These are phyloP conservation scores for Solanum sitiens DNA, from an alignment of 257 asterid species.

Conservation along the genomic window DNA sequence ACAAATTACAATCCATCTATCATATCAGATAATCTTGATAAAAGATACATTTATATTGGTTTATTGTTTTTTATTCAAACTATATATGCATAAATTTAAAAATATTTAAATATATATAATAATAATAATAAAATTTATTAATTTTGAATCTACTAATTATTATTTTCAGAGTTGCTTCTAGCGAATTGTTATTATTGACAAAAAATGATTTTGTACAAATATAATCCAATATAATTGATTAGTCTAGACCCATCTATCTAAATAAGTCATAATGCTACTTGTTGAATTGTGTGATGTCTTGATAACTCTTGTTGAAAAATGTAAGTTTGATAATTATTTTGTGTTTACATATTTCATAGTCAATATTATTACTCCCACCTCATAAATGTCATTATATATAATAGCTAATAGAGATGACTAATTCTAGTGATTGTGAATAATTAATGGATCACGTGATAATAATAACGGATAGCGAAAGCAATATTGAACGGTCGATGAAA, in stretches of 20 bases:
- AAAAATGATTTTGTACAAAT: not conserved
- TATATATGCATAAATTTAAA: too few species aligned
- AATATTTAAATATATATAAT: too few species aligned
- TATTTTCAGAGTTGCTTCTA: too few species aligned
- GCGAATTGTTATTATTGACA: not conserved
- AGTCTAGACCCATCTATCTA: not conserved
- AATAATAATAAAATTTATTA: too few species aligned
- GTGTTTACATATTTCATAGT: not conserved
- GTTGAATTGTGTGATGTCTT: not conserved
- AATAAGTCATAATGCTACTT: not conserved
- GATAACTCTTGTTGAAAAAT: not conserved
- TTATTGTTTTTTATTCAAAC: too few species aligned
- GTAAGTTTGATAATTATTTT: not conserved
- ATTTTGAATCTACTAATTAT: too few species aligned
- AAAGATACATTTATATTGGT: too few species aligned
- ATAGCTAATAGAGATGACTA: not conserved
- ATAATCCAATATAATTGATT: not conserved
- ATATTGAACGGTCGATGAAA: not conserved
- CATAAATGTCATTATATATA: not conserved
- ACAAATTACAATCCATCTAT: too few species aligned
- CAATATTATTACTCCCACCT: not conserved
- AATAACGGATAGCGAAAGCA: not conserved
- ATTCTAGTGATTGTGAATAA: not conserved
- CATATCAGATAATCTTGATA: too few species aligned
- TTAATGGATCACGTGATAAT: not conserved